These are phyloP conservation scores for Geotrichum fermentans DNA, from an alignment of 1,139 yeast genomes.

Conservation along the genomic window DNA sequence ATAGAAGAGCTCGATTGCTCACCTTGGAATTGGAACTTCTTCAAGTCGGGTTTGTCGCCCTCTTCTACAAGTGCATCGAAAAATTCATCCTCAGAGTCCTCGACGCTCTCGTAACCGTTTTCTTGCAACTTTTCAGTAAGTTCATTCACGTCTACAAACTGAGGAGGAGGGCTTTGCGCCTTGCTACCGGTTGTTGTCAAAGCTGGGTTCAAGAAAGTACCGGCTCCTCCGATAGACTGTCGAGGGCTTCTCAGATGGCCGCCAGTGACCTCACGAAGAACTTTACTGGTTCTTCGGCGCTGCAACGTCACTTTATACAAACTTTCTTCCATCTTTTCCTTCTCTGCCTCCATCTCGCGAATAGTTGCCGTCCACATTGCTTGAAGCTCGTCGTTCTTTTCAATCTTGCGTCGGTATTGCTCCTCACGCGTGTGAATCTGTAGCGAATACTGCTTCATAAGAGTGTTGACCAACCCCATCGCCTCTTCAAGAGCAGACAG, in stretches of 20 bases:
- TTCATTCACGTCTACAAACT: conserved; percentile 53
- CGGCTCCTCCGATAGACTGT: neutral
- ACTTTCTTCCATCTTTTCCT: conserved; percentile 68
- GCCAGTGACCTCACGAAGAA: conserved; percentile 31
- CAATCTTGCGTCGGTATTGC: conserved; percentile 47
- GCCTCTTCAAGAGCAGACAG: conserved; percentile 29
- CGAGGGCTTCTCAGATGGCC: conserved; percentile 1
- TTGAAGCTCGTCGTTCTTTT: conserved; percentile 75
- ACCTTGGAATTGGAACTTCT: neutral
- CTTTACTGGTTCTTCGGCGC: conserved; percentile 60
- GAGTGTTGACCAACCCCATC: conserved; percentile 38
- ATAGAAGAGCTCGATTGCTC: neutral
- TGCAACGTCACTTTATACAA: conserved; percentile 65
- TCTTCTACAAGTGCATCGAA: conserved; percentile 58
- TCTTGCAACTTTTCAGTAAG: conserved; percentile 33
- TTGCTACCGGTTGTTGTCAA: neutral
- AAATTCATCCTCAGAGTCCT: conserved; percentile 79
- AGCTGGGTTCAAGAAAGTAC: neutral
- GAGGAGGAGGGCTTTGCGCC: conserved; percentile 65
- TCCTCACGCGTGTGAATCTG: conserved; percentile 44
- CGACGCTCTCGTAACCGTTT: conserved; percentile 42
- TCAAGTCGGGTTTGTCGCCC: conserved; percentile 58
- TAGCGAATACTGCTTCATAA: conserved; percentile 44
- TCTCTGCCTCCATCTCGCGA: conserved; percentile 76
- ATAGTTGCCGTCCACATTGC: conserved; percentile 88